Conservation (phyloP, 2,329 filamentous ascomycete genomes). For the Capronia americana region DNA sequence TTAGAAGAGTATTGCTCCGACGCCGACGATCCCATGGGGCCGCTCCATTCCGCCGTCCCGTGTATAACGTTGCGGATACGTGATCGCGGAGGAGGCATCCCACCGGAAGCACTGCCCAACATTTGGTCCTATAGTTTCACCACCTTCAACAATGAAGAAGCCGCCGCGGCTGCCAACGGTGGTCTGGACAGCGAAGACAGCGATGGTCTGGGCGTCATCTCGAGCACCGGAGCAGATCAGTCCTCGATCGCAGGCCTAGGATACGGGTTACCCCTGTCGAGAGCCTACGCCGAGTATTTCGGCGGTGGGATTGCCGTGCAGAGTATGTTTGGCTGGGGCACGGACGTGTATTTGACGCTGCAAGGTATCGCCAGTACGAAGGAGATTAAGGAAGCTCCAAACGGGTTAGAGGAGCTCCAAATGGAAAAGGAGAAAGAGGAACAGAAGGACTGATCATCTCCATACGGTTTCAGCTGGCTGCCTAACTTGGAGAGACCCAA, state of each 20-base stretch:
- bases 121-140: conserved; percentile 99
- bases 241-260: conserved; percentile 91
- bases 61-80: conserved; percentile 95
- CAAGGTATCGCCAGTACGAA: conserved; percentile 63
- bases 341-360: conserved; percentile 69
- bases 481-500: not conserved
- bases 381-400: conserved; percentile 26
- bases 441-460: not conserved
- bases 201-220: conserved; percentile 77
- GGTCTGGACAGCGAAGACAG: conserved; percentile 58
- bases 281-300: conserved; percentile 98
- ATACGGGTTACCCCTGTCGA: conserved; percentile 86
- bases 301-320: conserved; percentile 95
- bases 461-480: not conserved
- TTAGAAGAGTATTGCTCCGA: conserved; percentile 39
- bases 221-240: conserved; percentile 71
- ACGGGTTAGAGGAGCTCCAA: conserved; percentile 26
- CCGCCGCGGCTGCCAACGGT: conserved; percentile 45
- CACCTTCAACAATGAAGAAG: conserved; percentile 78
- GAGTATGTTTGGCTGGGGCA: conserved; percentile 92
- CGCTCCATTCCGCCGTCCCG: conserved; percentile 62
- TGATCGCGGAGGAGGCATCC: conserved; percentile 92
- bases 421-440: conserved; percentile 5
- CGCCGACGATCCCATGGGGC: conserved; percentile 28
- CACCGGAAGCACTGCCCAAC: conserved; percentile 78